phyloP scores from a whole-genome alignment of 495 filamentous ascomycete species.

The Elasticomyces elasticus region DNA sequence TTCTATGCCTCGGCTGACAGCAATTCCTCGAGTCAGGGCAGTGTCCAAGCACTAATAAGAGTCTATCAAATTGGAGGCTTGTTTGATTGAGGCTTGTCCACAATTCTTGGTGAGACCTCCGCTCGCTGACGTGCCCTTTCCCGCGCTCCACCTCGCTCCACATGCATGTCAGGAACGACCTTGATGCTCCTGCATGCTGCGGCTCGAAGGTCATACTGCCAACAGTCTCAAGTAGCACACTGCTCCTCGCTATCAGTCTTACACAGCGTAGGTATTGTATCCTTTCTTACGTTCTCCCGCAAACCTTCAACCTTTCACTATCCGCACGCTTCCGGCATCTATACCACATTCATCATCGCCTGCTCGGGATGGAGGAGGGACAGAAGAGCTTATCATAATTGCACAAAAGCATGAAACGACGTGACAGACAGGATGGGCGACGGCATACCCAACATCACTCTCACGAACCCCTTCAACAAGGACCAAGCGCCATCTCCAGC shows the following conservation, averaged over 20 bases:
- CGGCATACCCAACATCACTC: conserved; percentile 33
- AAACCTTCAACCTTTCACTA: background rate
- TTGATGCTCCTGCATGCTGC: too few relatives aligned
- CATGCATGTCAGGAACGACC: too few relatives aligned
- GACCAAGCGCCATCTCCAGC: conserved; percentile 17
- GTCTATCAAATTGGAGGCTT: too few relatives aligned
- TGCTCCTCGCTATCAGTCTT: background rate
- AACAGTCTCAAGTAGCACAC: background rate
- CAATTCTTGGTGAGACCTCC: too few relatives aligned
- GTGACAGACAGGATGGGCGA: conserved; percentile 27
- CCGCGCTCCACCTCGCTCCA: too few relatives aligned
- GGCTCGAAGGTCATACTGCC: too few relatives aligned
- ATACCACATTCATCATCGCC: too few relatives aligned
- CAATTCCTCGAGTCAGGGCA: too few relatives aligned
- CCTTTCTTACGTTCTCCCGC: background rate
- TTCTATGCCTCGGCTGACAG: too few relatives aligned
- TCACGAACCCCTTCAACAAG: conserved; percentile 33
- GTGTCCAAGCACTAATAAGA: too few relatives aligned
- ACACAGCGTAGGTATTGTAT: background rate
- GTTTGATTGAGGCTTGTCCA: too few relatives aligned
- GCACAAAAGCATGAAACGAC: background rate
- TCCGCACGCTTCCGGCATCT: background rate
- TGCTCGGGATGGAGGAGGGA: background rate
- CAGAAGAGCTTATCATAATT: background rate
- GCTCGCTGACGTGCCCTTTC: too few relatives aligned